phyloP scores from a whole-genome alignment of 2,329 filamentous ascomycete genomes.

The Penicillium aurantiogriseum region DNA sequence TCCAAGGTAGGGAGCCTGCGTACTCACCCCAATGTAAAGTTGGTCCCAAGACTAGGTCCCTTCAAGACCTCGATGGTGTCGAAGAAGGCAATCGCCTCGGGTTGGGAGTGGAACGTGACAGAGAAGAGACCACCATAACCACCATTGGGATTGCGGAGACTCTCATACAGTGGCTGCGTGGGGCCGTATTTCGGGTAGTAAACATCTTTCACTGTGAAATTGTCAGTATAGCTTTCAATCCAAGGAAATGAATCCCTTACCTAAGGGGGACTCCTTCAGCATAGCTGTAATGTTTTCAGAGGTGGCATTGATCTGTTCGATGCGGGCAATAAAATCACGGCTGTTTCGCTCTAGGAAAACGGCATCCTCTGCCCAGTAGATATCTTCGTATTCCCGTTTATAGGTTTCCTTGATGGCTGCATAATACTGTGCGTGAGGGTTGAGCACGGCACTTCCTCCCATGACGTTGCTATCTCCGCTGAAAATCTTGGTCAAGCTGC shows the following conservation, averaged over 20 bases:
- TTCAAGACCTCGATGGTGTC: slow-evolving; percentile 85
- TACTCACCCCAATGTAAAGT: slow-evolving; percentile 75
- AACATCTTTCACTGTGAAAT: slow-evolving; percentile 67
- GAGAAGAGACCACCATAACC: slow-evolving; percentile 91
- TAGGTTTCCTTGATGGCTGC: slow-evolving; percentile 64
- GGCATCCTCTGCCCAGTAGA: slow-evolving; percentile 90
- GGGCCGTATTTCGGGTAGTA: slow-evolving; percentile 83
- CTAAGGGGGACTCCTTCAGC: slow-evolving; percentile 57
- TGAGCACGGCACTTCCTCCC: slow-evolving; percentile 73
- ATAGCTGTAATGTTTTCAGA: slow-evolving; percentile 79
- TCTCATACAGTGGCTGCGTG: slow-evolving; percentile 72
- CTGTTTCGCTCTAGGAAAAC: slow-evolving; percentile 97
- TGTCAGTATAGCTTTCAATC: slow-evolving; percentile 10
- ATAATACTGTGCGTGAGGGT: slow-evolving; percentile 70
- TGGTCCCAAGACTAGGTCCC: slow-evolving; percentile 91
- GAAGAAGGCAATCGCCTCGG: slow-evolving; percentile 76
- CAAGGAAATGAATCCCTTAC: slow-evolving; percentile 32
- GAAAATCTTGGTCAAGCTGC: slow-evolving; percentile 94
- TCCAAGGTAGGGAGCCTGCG: not conserved
- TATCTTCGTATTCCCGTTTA: slow-evolving; percentile 72
- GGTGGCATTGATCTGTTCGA: slow-evolving; percentile 80
- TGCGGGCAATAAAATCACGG: slow-evolving; percentile 80
- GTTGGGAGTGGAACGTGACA: slow-evolving; percentile 69
- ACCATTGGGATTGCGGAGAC: slow-evolving; percentile 67
- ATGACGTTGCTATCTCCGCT: slow-evolving; percentile 98